These are phyloP conservation scores for Neobulgaria alba DNA, from an alignment of 2,329 filamentous ascomycete species.

Conservation along the genomic window DNA sequence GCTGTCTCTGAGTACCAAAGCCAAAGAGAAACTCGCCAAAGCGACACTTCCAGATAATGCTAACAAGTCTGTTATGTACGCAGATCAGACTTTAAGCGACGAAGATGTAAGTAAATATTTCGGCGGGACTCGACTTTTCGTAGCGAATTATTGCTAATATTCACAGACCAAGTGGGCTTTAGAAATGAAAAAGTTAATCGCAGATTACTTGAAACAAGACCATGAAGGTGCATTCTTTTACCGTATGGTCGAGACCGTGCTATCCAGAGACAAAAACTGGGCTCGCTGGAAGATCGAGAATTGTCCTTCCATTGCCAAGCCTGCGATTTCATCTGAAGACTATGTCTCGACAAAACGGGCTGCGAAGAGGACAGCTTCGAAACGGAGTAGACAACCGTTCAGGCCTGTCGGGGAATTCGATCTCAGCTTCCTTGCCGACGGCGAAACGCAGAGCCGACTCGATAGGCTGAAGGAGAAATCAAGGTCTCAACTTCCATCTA, in stretches of 20 bases:
- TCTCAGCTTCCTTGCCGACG: slow-evolving; percentile 69
- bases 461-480: slow-evolving; percentile 58
- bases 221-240: slow-evolving; percentile 86
- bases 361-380: slow-evolving; percentile 59
- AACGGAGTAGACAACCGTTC: slow-evolving; percentile 52
- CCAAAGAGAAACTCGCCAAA: slow-evolving; percentile 69
- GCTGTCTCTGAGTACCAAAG: slow-evolving; percentile 73
- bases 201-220: slow-evolving; percentile 72
- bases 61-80: slow-evolving; percentile 79
- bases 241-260: slow-evolving; percentile 92
- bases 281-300: slow-evolving; percentile 95
- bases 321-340: slow-evolving; percentile 58
- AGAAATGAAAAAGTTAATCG: slow-evolving; percentile 69
- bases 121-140: not conserved
- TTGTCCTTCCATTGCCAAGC: slow-evolving; percentile 76
- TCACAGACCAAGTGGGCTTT: slow-evolving; percentile 71
- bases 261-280: slow-evolving; percentile 97
- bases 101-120: slow-evolving; percentile 63
- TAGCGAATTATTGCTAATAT: slow-evolving; percentile 1
- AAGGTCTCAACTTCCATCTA: slow-evolving; percentile 60
- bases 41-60: slow-evolving; percentile 47
- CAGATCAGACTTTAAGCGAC: slow-evolving; percentile 63
- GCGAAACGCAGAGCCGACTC: slow-evolving; percentile 50
- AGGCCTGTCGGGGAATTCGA: slow-evolving; percentile 62
- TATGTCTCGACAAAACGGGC: slow-evolving; percentile 62